Percentiles rank a stretch among this genome's conserved stretches.
These are phyloP conservation scores for Phytophthora tubulina DNA, from an alignment of 352 stramenopile species.

Conservation along the genomic window DNA sequence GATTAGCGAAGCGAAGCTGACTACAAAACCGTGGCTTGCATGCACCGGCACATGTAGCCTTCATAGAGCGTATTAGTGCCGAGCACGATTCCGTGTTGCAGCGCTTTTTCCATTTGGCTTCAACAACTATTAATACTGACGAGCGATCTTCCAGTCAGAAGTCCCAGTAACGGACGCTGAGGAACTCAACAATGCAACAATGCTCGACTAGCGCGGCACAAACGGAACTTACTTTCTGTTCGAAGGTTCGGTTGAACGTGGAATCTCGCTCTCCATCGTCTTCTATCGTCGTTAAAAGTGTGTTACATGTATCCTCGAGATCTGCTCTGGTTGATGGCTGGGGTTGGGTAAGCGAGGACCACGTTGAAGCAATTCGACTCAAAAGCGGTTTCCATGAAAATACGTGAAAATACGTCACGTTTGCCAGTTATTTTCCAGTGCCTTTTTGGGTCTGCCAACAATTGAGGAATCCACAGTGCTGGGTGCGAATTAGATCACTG, in stretches of 20 bases:
- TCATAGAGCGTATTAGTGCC: slow-evolving; percentile 6
- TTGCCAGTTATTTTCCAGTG: slow-evolving; percentile 35
- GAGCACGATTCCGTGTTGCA: neutral
- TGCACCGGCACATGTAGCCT: slow-evolving; percentile 18
- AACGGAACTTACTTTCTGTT: neutral
- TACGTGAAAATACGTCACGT: slow-evolving; percentile 25
- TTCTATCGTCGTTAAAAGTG: slow-evolving; percentile 14
- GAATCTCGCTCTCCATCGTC: neutral
- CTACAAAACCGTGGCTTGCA: slow-evolving; percentile 26
- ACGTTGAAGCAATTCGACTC: slow-evolving; percentile 16
- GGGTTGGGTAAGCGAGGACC: neutral
- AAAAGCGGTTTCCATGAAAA: slow-evolving; percentile 33
- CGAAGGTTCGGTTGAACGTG: slow-evolving; percentile 8
- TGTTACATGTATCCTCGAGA: slow-evolving; percentile 28
- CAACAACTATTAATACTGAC: neutral
- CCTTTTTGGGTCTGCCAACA: slow-evolving; percentile 8
- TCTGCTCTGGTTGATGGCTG: slow-evolving; percentile 28
- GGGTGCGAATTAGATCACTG: slow-evolving; percentile 15
- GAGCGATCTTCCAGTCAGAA: slow-evolving; percentile 22
- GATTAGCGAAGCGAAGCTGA: slow-evolving; percentile 30
- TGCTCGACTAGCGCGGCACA: slow-evolving; percentile 8
- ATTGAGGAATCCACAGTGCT: neutral
- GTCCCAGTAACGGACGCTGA: slow-evolving; percentile 1
- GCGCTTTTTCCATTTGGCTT: neutral
- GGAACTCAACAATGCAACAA: slow-evolving; percentile 3